Conservation (phyloP, 2,329 filamentous ascomycete genomes). For the Alternaria gansuensis region DNA sequence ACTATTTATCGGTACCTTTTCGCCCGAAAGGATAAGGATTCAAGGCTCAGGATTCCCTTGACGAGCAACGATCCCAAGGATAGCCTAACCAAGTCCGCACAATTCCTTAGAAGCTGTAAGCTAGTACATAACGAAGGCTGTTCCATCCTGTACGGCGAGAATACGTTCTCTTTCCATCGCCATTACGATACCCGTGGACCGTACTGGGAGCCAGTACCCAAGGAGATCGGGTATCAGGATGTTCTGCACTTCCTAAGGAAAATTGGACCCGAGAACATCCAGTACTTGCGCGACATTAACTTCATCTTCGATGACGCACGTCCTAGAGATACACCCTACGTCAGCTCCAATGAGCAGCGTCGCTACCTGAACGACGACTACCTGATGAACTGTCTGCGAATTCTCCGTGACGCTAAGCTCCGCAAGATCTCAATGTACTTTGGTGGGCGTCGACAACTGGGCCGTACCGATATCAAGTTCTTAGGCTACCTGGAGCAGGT, state of each 20-base stretch:
- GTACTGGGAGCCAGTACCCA: constrained; percentile 55
- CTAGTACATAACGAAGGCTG: constrained; percentile 58
- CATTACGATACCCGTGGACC: constrained; percentile 49
- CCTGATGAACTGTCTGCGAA: constrained; percentile 57
- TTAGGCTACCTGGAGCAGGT: constrained; percentile 57
- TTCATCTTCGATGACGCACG: constrained; percentile 58
- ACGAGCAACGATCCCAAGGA: neutral
- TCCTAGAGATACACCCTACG: constrained; percentile 53
- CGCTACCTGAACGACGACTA: constrained; percentile 60
- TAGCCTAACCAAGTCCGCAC: constrained; percentile 55
- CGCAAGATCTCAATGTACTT: constrained; percentile 56
- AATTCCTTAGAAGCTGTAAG: constrained; percentile 59
- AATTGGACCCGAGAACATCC: constrained; percentile 59
- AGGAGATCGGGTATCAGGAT: constrained; percentile 60
- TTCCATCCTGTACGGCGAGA: constrained; percentile 61
- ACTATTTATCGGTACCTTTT: constrained; percentile 59
- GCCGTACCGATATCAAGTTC: constrained; percentile 54
- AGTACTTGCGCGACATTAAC: constrained; percentile 57
- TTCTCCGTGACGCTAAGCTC: constrained; percentile 56
- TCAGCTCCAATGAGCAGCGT: constrained; percentile 54
- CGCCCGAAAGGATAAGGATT: constrained; percentile 40
- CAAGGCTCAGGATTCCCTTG: constrained; percentile 49
- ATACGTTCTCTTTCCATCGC: constrained; percentile 58
- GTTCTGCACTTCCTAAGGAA: constrained; percentile 57
- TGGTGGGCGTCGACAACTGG: constrained; percentile 51